A percentile compares a stretch with the other conserved stretches of the same genome.
These are phyloP conservation scores for Sequoia sempervirens DNA, from an alignment of 75 land plant genomes.

Conservation along the genomic window DNA sequence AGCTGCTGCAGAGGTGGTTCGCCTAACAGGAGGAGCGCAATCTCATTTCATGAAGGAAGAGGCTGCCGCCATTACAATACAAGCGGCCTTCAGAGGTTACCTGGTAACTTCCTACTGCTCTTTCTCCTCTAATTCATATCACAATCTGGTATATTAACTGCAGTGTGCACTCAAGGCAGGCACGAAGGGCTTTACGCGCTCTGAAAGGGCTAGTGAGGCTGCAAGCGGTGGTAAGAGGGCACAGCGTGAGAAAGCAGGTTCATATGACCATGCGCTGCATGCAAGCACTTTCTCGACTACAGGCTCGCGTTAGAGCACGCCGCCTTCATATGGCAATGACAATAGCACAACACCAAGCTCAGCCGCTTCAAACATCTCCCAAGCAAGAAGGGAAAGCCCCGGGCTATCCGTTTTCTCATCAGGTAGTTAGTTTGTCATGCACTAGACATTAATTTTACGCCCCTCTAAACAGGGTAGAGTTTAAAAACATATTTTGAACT, in stretches of 20 bases:
- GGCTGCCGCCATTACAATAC: slow-evolving; percentile 70
- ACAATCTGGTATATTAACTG: background rate
- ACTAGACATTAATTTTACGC: background rate
- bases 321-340: slow-evolving; percentile 15
- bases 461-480: no score
- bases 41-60: slow-evolving; percentile 26
- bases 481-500: no score
- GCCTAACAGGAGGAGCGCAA: slow-evolving; percentile 36
- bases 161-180: slow-evolving; percentile 33
- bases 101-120: slow-evolving; percentile 33
- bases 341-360: background rate
- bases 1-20: slow-evolving; percentile 50
- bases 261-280: slow-evolving; percentile 76
- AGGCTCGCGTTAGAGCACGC: slow-evolving; percentile 64
- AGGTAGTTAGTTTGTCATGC: slow-evolving; percentile 24
- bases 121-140: background rate
- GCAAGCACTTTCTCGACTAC: slow-evolving; percentile 82
- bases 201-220: slow-evolving; percentile 85
- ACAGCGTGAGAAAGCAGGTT: slow-evolving; percentile 76
- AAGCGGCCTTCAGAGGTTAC: slow-evolving; percentile 81
- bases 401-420: slow-evolving; percentile 57
- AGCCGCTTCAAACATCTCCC: background rate
- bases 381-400: slow-evolving; percentile 59
- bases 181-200: slow-evolving; percentile 76
- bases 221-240: slow-evolving; percentile 82